Conservation (phyloP, 2,329 filamentous ascomycete genomes). For the Zymoseptoria ardabiliae region DNA sequence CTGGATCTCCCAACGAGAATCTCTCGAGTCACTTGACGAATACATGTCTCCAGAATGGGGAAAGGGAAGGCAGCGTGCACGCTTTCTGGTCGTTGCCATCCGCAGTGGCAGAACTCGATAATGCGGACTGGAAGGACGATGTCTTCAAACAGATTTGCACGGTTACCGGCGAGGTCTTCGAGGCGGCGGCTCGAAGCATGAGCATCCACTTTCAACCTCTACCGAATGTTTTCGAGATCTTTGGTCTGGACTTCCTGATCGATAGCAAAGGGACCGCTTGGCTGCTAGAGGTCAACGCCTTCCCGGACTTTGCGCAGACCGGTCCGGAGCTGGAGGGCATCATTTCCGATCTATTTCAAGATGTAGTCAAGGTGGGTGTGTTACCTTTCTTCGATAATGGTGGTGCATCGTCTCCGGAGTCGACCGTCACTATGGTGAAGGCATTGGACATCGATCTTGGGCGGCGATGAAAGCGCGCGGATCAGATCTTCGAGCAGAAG, state of each 20-base stretch:
- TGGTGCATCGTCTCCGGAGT: too few species aligned
- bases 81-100: constrained; percentile 65
- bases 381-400: constrained; percentile 56
- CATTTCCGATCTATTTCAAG: constrained; percentile 69
- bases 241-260: constrained; percentile 84
- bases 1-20: constrained; percentile 37
- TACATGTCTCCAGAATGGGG: constrained; percentile 69
- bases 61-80: constrained; percentile 58
- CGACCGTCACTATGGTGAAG: constrained; percentile 28
- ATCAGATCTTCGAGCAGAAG: background rate
- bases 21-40: constrained; percentile 83
- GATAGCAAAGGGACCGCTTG: constrained; percentile 58
- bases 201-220: constrained; percentile 85
- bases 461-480: constrained; percentile 13
- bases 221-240: constrained; percentile 84
- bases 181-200: constrained; percentile 77
- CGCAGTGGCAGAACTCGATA: constrained; percentile 21
- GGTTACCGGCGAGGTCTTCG: constrained; percentile 71
- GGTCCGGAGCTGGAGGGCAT: constrained; percentile 65
- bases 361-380: constrained; percentile 61
- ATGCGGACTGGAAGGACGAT: constrained; percentile 45
- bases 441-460: constrained; percentile 44
- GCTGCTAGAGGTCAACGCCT: constrained; percentile 89
- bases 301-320: constrained; percentile 92
- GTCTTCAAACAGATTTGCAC: constrained; percentile 68